Percentiles rank a stretch among this genome's conserved stretches.
Conservation (phyloP, 352 stramenopile species). For the Aphanomyces astaci region DNA sequence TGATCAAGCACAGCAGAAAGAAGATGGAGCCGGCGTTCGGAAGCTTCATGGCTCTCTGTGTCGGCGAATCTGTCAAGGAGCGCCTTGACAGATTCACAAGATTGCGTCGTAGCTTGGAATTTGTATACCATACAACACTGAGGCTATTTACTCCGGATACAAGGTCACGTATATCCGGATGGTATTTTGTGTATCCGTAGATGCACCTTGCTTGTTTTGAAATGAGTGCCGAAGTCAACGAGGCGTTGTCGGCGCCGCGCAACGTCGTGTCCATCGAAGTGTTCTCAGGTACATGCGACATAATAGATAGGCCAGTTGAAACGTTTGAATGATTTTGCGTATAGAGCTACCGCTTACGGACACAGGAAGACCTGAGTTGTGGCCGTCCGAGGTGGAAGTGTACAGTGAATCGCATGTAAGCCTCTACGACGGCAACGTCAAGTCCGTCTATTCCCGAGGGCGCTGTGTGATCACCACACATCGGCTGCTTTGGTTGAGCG, state of each 20-base stretch:
- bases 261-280: not conserved
- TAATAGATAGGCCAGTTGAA: too few species aligned
- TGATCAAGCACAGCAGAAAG: slow-evolving; percentile 78
- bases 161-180: slow-evolving; percentile 1
- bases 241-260: not conserved
- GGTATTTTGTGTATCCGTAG: too few species aligned
- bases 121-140: slow-evolving; percentile 2
- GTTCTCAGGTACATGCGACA: not conserved
- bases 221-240: not conserved
- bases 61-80: not conserved
- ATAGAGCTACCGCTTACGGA: slow-evolving; percentile 60
- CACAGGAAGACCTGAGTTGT: slow-evolving; percentile 60
- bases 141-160: too few species aligned
- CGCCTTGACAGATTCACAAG: not conserved
- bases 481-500: slow-evolving; percentile 51
- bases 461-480: slow-evolving; percentile 78
- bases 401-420: slow-evolving; percentile 80
- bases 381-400: slow-evolving; percentile 78
- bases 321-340: not conserved
- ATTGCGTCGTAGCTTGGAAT: not conserved
- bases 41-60: not conserved
- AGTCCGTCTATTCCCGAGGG: slow-evolving; percentile 58
- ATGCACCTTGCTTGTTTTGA: too few species aligned
- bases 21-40: slow-evolving; percentile 33
- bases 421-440: slow-evolving; percentile 72